These are phyloP conservation scores for Rhodotorula sp. DNA, from an alignment of 1,284 basidiomycete genomes.

Conservation along the genomic window DNA sequence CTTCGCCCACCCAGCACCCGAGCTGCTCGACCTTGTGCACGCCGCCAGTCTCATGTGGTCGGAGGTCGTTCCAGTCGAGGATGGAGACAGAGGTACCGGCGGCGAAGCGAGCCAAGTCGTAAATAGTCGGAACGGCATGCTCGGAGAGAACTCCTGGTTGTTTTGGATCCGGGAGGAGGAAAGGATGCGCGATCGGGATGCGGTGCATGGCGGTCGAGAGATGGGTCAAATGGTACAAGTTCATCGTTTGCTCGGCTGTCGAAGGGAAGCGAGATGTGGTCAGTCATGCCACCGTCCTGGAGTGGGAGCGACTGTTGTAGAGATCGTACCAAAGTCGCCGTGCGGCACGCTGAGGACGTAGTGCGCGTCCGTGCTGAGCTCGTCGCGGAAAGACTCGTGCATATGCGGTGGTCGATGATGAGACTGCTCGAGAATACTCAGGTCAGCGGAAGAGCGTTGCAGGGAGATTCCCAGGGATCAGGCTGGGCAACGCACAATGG, in stretches of 20 bases:
- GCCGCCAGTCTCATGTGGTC: slow-evolving; percentile 22
- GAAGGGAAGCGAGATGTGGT: not conserved
- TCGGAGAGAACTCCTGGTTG: slow-evolving; percentile 1
- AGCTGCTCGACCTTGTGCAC: slow-evolving; percentile 22
- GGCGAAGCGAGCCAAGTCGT: slow-evolving; percentile 35
- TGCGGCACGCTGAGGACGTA: slow-evolving; percentile 32
- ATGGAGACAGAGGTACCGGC: slow-evolving; percentile 18
- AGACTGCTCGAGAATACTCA: not conserved
- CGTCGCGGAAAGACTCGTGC: slow-evolving; percentile 38
- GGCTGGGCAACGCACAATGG: not conserved
- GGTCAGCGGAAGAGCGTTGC: not conserved
- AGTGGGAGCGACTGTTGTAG: too few relatives aligned
- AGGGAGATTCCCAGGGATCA: too few relatives aligned
- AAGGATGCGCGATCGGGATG: slow-evolving; percentile 31
- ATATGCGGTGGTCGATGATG: not conserved
- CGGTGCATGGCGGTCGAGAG: slow-evolving; percentile 25
- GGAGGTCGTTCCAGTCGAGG: slow-evolving; percentile 38
- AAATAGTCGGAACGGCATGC: slow-evolving; percentile 26
- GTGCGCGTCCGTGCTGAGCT: slow-evolving; percentile 21
- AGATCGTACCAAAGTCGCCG: slow-evolving; percentile 34
- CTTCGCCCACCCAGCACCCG: slow-evolving; percentile 36
- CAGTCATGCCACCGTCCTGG: not conserved
- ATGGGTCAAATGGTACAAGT: slow-evolving; percentile 38
- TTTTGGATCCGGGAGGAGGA: slow-evolving; percentile 21
- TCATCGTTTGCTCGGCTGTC: slow-evolving; percentile 38